phyloP scores from a whole-genome alignment of 257 asterid genomes.

The Solanum lignicaule region DNA sequence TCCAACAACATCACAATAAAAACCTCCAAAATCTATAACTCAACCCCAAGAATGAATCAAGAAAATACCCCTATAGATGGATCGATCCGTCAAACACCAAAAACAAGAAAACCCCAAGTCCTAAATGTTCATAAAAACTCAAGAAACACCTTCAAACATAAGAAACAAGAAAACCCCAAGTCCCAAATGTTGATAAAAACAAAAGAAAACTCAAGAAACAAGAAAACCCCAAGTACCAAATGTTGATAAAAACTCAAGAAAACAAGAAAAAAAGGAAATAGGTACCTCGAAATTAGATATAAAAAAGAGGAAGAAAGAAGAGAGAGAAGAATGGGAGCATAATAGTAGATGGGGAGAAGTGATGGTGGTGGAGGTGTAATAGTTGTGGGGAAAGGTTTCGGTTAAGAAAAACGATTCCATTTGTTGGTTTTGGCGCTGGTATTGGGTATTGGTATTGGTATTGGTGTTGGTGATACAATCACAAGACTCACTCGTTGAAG shows the following conservation, averaged over 20 bases:
- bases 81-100: background rate
- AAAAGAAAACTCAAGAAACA: background rate
- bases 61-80: background rate
- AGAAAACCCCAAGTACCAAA: too few species aligned
- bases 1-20: background rate
- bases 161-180: background rate
- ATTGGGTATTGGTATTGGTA: conserved; percentile 8
- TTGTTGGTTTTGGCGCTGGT: conserved; percentile 38
- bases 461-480: conserved; percentile 9
- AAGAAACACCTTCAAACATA: background rate
- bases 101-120: background rate
- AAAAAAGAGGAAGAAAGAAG: background rate
- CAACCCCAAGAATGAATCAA: background rate
- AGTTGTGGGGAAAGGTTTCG: conserved; percentile 38
- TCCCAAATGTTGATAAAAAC: background rate
- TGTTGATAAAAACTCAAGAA: background rate
- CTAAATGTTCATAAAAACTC: background rate
- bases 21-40: background rate
- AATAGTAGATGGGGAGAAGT: conserved; percentile 20
- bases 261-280: background rate
- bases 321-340: background rate
- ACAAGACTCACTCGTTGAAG: conserved; percentile 32
- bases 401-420: conserved; percentile 50
- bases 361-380: conserved; percentile 44
- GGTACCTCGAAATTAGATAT: background rate